A percentile compares a stretch with the other conserved stretches of the same genome.
Conservation (phyloP, 257 asterid genomes). For the Lycium ferocissimum region DNA sequence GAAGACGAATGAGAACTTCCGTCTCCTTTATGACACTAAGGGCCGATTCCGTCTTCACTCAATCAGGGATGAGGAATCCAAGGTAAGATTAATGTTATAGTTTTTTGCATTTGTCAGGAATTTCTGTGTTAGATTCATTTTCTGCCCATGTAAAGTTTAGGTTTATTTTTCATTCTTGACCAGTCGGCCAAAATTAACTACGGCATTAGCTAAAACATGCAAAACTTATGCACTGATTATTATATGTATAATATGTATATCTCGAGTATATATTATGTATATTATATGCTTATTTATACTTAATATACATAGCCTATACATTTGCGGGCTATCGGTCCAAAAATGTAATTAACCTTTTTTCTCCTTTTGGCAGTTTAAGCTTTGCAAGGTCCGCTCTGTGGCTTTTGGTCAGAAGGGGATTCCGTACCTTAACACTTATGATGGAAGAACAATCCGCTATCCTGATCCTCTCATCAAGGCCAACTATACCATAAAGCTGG, state of each 20-base stretch:
- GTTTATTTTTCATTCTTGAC: too few relatives aligned
- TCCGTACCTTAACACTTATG: background rate
- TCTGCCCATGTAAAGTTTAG: background rate
- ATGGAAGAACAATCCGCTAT: constrained; percentile 15
- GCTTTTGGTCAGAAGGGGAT: constrained; percentile 7
- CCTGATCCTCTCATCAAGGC: constrained; percentile 22
- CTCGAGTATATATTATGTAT: too few relatives aligned
- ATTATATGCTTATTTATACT: too few relatives aligned
- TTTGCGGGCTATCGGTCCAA: too few relatives aligned
- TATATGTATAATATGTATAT: too few relatives aligned
- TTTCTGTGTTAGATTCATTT: background rate
- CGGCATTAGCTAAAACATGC: too few relatives aligned
- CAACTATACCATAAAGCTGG: constrained; percentile 2
- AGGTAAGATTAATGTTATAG: constrained; percentile 34
- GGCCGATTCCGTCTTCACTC: constrained; percentile 36
- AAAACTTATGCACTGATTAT: too few relatives aligned
- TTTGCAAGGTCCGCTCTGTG: constrained; percentile 18
- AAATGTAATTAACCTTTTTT: too few relatives aligned
- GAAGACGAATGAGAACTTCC: constrained; percentile 61
- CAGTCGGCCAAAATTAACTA: too few relatives aligned
- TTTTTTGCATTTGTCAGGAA: background rate
- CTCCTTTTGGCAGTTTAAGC: background rate
- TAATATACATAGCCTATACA: too few relatives aligned
- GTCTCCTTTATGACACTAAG: constrained; percentile 35
- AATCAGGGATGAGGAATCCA: constrained; percentile 56